Base-by-base conservation (phyloP, 768 basidiomycete species). In the Phylloporus rhodoxanthus region DNA sequence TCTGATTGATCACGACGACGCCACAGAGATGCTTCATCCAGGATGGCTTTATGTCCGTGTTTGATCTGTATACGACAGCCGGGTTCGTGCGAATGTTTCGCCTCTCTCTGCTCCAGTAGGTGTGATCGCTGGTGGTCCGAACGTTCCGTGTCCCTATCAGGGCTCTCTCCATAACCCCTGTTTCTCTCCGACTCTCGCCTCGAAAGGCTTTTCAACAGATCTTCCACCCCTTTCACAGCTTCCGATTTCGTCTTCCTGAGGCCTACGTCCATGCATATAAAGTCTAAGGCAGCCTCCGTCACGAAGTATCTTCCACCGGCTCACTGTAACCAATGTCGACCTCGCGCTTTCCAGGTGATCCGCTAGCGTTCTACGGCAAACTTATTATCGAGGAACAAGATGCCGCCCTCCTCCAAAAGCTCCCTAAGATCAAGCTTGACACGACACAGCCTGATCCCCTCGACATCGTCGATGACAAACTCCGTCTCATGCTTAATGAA, bases 191-290 rank as follows among this genome's bases (percentile, higher is more conserved):
- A 25, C 47, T 51, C 53, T 43, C 36, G 47, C 44, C 20, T 50
- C 29, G 10, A 68, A 41, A 85, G 65, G 37, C 69, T 75, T 52
- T 65, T 77, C 52, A 89, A 65, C 47, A 89, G 58, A 15, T 76
- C 76, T 62, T 89, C 83, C 5, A 87, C 85, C 14, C 75, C 86
- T 56, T 71, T 77, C 60, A 85, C 60, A 0, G 76, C 85, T 13
- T 77, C 79, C 14, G 84, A 85, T 58, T 81, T 84, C 26, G 52
- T 62, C 51, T 67, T 63, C 21, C n/a, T 4, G 5, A 14, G n/a
- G n/a, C 3, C 8, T 1, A 10, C 8, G 36, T 19, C 36, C 19
- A 19, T n/a, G 17, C 2, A 37, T 30, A 30, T 43, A 29, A 17
- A 19, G 17, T 29, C 7, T 28, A 10, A 11, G 26, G 29, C 11